Conservation (phyloP, 192 early-diverging fungal genomes). For the Coemansia javaensis region DNA sequence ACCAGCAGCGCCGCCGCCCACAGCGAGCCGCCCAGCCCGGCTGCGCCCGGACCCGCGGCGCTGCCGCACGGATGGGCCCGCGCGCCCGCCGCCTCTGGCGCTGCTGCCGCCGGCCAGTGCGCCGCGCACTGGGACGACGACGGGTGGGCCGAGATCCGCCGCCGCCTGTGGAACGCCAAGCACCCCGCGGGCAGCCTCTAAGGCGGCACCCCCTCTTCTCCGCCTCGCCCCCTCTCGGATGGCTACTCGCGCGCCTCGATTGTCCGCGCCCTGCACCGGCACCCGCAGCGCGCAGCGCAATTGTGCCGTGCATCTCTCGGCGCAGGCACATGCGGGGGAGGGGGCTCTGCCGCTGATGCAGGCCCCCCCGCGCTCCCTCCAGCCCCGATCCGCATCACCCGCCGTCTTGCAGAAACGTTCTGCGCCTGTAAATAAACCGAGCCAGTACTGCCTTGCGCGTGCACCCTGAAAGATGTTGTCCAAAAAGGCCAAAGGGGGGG, state of each 20-base stretch:
- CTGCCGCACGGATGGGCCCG: neutral
- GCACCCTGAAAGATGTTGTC: too few relatives aligned
- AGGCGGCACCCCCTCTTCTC: neutral
- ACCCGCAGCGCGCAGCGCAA: too few relatives aligned
- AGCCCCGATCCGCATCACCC: too few relatives aligned
- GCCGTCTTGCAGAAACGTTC: too few relatives aligned
- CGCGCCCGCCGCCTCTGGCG: neutral
- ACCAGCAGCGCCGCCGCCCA: too few relatives aligned
- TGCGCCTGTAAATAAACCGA: too few relatives aligned
- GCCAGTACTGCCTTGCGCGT: too few relatives aligned
- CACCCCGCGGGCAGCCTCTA: neutral
- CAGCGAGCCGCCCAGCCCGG: neutral
- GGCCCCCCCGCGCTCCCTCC: too few relatives aligned
- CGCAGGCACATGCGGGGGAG: too few relatives aligned
- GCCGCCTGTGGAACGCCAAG: constrained; percentile 47
- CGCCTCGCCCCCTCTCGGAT: neutral
- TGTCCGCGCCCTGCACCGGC: neutral
- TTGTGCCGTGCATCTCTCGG: neutral
- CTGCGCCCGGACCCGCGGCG: neutral
- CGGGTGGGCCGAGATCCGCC: constrained; percentile 42
- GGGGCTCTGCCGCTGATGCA: too few relatives aligned
- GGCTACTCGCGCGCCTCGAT: neutral
- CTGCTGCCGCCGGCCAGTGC: neutral
- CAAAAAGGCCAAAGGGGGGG: too few relatives aligned
- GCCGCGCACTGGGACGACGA: constrained; percentile 21